Evolutionary conservation across 176 grass and related monocot species (phyloP), one percentile per base, ranked within the genome.

Genomic region (Alopecurus myosuroides): DNA sequence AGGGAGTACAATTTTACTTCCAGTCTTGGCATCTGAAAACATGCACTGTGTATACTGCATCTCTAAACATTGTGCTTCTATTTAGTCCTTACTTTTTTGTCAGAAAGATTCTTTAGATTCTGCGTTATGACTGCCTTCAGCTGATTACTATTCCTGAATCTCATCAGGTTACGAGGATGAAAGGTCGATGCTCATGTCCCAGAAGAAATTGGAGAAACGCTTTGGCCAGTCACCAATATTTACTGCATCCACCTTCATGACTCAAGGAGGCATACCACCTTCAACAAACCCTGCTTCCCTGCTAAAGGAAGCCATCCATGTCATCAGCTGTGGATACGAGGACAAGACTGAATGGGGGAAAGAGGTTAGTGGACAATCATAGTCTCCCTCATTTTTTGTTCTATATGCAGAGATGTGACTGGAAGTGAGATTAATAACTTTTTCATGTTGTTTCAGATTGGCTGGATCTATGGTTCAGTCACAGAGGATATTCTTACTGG

Each of bases 281-380:
- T 98, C 96, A 83, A 94, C 93, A 41, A 93, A 94, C 77, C 93
- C 93, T 78, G 91, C 93, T 29, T 94, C 93, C 89, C 91, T 98
- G 41, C 83, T 98, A 29, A 98, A 98, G 82, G 96, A 98, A 94
- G 96, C 96, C 33, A 98, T 98, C 78, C 90, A 94, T 90, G 96
- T 98, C 52, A 95, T 98, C 77, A 98, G 93, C 79, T 98, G 96
- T 90, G 96, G 92, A 20, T 98, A 95, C 6, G 96, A 98, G 85
- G 96, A 98, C 88, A 98, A 98, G 78, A 98, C 96, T 61, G 93
- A 94, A 88, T 98, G 96, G 96, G 96, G 96, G 41, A 98, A 94
- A 95, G 93, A 98, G 96, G 96, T 98, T 85, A 85, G 92, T 87
- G 58, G 68, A 7, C 42, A 85, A 61, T 33, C 37, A 17, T 76